Percentiles rank a stretch among this genome's conserved stretches.
phyloP scores from a whole-genome alignment of 1,284 basidiomycete genomes.

The Leccinum variabile region DNA sequence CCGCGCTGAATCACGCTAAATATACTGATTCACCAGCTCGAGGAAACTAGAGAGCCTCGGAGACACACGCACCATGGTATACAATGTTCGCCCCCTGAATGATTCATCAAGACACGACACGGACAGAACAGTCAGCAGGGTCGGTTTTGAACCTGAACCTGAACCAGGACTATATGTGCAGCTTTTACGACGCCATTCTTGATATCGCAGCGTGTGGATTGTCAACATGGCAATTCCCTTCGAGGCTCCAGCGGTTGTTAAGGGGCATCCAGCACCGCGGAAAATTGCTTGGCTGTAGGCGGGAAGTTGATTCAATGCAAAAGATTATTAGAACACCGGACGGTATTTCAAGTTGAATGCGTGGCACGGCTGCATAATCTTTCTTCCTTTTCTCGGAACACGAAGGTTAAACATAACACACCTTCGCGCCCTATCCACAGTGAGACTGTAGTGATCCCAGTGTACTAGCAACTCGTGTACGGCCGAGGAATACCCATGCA shows the following conservation, averaged over 20 bases:
- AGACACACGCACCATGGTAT: not conserved
- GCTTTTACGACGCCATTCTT: not conserved
- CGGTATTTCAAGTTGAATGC: not conserved
- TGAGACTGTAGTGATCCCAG: not conserved
- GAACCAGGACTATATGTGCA: not conserved
- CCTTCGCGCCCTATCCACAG: not conserved
- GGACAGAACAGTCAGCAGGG: not conserved
- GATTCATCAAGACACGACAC: not conserved
- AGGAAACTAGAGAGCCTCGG: not conserved
- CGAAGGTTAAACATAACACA: not conserved
- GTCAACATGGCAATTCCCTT: not conserved
- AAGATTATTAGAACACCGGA: not conserved
- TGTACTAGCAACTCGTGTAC: not conserved
- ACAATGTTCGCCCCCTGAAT: not conserved
- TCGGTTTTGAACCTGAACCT: not conserved
- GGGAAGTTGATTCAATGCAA: not conserved
- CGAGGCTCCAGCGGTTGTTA: not conserved
- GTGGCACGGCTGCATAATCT: not conserved
- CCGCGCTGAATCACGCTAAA: not conserved
- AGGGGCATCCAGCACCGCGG: not conserved
- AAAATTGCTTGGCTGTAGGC: not conserved
- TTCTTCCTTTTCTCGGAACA: slow-evolving; percentile 1
- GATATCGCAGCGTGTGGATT: not conserved
- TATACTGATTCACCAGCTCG: not conserved
- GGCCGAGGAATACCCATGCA: not conserved